Evolutionary conservation across 2,329 filamentous ascomycete genomes (phyloP), one percentile per base, ranked within the genome.

Genomic region (Exophiala aquamarina): DNA sequence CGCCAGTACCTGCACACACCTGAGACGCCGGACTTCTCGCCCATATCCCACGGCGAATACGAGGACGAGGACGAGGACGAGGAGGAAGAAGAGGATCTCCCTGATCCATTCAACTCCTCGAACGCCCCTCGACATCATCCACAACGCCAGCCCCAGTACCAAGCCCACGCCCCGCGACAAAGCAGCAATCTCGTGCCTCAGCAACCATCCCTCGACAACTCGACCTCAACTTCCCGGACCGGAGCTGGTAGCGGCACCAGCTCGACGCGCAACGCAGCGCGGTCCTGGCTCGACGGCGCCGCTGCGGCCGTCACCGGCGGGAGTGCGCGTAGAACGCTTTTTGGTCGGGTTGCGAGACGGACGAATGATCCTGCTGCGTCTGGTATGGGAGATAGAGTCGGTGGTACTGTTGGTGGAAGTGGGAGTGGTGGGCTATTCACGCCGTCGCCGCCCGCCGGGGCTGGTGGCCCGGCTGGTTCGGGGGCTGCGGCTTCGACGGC

Each of bases 281-380:
- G 48, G 7, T 41, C 36, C 14, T 52, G 52, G 52, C 52, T 55
- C 36, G 52, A 55, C 23, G 52, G 52, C 13, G 23, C 23, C 23
- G 48, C 52, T 14, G 52, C 52, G 6, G 48, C 52, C 3, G 47
- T 47, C 10, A 38, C 49, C 1, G 50, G 50, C 39, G 45, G 42
- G 9, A 47, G 46, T 28, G 45, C 45, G 0, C 32, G 52, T 17
- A 40, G 52, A 28, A 55, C 52, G 9, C 28, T 55, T 10, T 55
- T 55, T 21, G 48, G 49, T 10, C 49, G 52, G 11, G 45, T 49
- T 7, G 43, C 45, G 11, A 32, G 49, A 50, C 32, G 35, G 7
- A 17, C 41, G n/a, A 38, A 21, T 38, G 11, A 39, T 35, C 13
- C 8, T 7, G 18, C 13, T 35, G 32, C 13, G 7, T 14, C 13